Percentiles rank a stretch among this genome's conserved stretches.
phyloP scores from a whole-genome alignment of 192 early-diverging fungal species.

The Jimgerdemannia lactiflua region DNA sequence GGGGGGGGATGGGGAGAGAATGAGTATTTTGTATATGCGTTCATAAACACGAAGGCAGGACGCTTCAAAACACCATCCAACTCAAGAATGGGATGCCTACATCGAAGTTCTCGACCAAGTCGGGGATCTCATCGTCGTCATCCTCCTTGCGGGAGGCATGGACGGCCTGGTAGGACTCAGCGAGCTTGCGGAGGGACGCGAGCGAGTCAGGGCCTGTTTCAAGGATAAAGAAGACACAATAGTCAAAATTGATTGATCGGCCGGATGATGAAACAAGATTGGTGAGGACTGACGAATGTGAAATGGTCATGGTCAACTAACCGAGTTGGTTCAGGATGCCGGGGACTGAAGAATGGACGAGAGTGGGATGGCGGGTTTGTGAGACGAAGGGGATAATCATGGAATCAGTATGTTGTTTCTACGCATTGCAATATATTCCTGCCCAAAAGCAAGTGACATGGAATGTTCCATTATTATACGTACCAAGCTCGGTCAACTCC shows the following conservation, averaged over 20 bases:
- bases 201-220: slow-evolving; percentile 81
- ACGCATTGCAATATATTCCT: no score
- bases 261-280: no score
- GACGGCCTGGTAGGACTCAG: slow-evolving; percentile 78
- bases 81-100: neutral
- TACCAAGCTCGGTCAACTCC: slow-evolving; percentile 78
- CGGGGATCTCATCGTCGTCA: slow-evolving; percentile 93
- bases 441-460: no score
- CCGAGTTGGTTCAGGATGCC: slow-evolving; percentile 80
- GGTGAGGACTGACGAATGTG: no score
- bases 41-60: neutral
- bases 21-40: no score
- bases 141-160: slow-evolving; percentile 50
- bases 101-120: slow-evolving; percentile 79
- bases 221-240: slow-evolving; percentile 7
- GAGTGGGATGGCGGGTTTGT: no score
- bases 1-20: neutral
- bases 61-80: neutral
- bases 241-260: no score
- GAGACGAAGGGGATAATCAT: no score
- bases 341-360: slow-evolving; percentile 23
- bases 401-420: no score
- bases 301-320: neutral
- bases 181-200: slow-evolving; percentile 80
- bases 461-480: neutral